Conservation (phyloP, 495 filamentous ascomycete genomes). For the Apiosordaria backusii region DNA sequence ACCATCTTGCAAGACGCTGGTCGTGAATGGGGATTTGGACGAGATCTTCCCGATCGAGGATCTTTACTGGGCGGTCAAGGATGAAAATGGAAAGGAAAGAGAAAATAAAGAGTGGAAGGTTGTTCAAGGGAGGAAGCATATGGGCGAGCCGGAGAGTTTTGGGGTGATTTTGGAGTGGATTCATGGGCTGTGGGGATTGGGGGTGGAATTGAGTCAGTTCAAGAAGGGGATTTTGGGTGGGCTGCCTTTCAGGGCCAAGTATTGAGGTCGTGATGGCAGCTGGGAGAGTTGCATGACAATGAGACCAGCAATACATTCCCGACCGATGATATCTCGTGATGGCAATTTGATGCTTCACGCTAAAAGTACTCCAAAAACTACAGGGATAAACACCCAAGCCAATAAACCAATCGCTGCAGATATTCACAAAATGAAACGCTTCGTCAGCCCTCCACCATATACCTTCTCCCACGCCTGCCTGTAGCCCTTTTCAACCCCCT, state of each 20-base stretch:
- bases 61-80: conserved; percentile 53
- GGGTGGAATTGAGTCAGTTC: conserved; percentile 16
- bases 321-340: no score
- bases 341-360: no score
- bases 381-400: no score
- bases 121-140: conserved; percentile 23
- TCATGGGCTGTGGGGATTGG: conserved; percentile 20
- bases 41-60: conserved; percentile 72
- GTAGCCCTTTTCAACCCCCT: no score
- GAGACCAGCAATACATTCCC: no score
- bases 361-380: no score
- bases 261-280: background rate
- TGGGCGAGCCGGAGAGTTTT: conserved; percentile 30
- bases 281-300: no score
- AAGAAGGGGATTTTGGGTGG: background rate
- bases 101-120: conserved; percentile 60
- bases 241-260: background rate
- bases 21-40: conserved; percentile 66
- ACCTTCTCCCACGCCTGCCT: no score
- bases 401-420: no score
- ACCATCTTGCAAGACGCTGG: conserved; percentile 54
- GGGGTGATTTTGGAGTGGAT: conserved; percentile 26
- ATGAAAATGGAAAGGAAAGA: conserved; percentile 35
- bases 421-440: no score
- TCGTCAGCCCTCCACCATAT: no score